Evolutionary conservation across 176 grass and related monocot species (phyloP).

Genomic region (Raddia distichophylla): DNA sequence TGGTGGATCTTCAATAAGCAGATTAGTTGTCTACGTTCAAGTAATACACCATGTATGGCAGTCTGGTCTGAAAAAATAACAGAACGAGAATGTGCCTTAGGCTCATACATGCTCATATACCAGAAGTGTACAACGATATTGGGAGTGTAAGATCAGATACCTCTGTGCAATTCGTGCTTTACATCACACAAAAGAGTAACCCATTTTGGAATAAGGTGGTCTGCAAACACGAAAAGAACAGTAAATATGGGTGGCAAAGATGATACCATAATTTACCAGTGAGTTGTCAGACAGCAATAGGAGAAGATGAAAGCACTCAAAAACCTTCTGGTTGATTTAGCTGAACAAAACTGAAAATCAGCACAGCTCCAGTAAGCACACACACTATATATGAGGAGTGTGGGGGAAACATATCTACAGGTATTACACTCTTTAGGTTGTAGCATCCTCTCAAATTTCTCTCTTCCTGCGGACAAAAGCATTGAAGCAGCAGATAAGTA

Average conservation of each 20-base stretch:
- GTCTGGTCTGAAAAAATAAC: neutral
- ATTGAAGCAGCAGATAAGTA: slow-evolving; percentile 34
- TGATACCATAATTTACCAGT: neutral
- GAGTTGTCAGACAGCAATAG: neutral
- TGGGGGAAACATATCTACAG: slow-evolving; percentile 97
- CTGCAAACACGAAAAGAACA: neutral
- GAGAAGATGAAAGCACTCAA: neutral
- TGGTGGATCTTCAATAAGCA: neutral
- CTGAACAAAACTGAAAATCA: slow-evolving; percentile 29
- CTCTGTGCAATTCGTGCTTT: neutral
- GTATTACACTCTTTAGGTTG: slow-evolving; percentile 64
- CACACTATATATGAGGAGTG: slow-evolving; percentile 93
- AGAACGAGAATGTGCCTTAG: neutral
- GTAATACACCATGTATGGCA: neutral
- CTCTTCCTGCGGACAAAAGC: slow-evolving; percentile 52
- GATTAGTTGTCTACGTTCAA: neutral
- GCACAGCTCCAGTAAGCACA: slow-evolving; percentile 80
- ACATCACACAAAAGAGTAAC: neutral
- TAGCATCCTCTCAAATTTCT: slow-evolving; percentile 74
- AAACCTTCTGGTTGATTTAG: slow-evolving; percentile 30
- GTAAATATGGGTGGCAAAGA: neutral
- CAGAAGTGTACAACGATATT: neutral
- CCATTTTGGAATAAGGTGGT: neutral
- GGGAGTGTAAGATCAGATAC: slow-evolving; percentile 24
- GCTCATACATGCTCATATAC: neutral